These are phyloP conservation scores for Aurifilum marmelostoma DNA, from an alignment of 2,329 filamentous ascomycete species.

Conservation along the genomic window DNA sequence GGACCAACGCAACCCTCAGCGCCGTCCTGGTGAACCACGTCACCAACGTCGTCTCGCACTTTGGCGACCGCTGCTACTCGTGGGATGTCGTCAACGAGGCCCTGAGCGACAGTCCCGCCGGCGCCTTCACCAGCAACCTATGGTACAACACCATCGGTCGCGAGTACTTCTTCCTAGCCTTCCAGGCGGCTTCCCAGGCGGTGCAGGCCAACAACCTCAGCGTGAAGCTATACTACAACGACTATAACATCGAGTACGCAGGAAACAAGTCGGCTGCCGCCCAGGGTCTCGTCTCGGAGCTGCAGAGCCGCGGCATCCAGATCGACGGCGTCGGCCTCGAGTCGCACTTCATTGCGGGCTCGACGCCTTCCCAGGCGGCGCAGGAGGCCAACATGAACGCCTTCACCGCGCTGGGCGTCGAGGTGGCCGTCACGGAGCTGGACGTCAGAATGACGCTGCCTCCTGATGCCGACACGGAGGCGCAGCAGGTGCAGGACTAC, in stretches of 20 bases:
- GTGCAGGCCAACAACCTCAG: constrained; percentile 41
- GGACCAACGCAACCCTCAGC: constrained; percentile 56
- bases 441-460: constrained; percentile 54
- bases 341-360: constrained; percentile 59
- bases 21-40: constrained; percentile 57
- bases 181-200: constrained; percentile 51
- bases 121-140: constrained; percentile 49
- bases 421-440: constrained; percentile 63
- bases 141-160: constrained; percentile 56
- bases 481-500: constrained; percentile 53
- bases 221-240: constrained; percentile 63
- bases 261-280: constrained; percentile 50
- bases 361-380: constrained; percentile 48
- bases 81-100: constrained; percentile 62
- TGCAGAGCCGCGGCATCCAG: constrained; percentile 50
- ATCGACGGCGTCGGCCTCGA: constrained; percentile 67
- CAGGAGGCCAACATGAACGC: constrained; percentile 50
- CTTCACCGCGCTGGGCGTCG: constrained; percentile 53
- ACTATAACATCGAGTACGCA: constrained; percentile 60
- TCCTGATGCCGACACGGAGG: constrained; percentile 43
- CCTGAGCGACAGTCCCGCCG: constrained; percentile 52
- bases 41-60: constrained; percentile 50
- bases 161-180: constrained; percentile 57
- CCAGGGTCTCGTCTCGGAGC: constrained; percentile 46
- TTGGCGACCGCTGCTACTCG: constrained; percentile 53